Conservation (phyloP, 768 basidiomycete genomes). For the Boletus edulis region DNA sequence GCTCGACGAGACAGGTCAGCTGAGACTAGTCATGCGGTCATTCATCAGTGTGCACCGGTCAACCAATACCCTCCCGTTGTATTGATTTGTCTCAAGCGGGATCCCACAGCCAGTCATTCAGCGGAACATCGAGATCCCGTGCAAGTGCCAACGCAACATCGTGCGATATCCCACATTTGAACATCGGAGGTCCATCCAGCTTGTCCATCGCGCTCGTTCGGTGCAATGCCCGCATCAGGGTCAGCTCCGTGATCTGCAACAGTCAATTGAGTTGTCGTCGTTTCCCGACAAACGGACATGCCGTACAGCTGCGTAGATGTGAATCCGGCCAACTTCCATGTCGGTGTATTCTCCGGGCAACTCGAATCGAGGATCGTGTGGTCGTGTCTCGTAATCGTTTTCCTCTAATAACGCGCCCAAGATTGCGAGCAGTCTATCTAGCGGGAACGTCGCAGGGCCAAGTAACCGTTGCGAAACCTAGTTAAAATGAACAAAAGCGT, state of each 20-base stretch:
- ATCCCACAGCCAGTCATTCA: slow-evolving; percentile 69
- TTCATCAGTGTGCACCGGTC: too few relatives aligned
- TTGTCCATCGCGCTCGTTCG: slow-evolving; percentile 59
- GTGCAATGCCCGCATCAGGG: slow-evolving; percentile 62
- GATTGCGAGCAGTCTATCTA: slow-evolving; percentile 80
- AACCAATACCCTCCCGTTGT: too few relatives aligned
- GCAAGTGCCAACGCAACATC: slow-evolving; percentile 54
- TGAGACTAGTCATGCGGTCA: too few relatives aligned
- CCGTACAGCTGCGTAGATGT: slow-evolving; percentile 58
- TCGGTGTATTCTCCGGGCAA: slow-evolving; percentile 73
- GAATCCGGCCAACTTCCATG: slow-evolving; percentile 64
- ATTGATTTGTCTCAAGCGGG: background rate
- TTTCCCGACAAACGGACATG: background rate
- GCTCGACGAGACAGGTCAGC: too few relatives aligned
- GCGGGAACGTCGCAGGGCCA: slow-evolving; percentile 74
- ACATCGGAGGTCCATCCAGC: slow-evolving; percentile 67
- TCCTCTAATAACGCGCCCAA: slow-evolving; percentile 77
- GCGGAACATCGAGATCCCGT: slow-evolving; percentile 51
- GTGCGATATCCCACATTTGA: slow-evolving; percentile 71
- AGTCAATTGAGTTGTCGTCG: background rate
- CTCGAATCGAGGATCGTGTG: slow-evolving; percentile 44
- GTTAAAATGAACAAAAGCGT: background rate
- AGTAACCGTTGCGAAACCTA: slow-evolving; percentile 76
- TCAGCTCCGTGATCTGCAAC: slow-evolving; percentile 62
- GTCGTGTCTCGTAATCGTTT: slow-evolving; percentile 49